Evolutionary conservation across 2,329 filamentous ascomycete species (phyloP).

Genomic region (Calycina marina): DNA sequence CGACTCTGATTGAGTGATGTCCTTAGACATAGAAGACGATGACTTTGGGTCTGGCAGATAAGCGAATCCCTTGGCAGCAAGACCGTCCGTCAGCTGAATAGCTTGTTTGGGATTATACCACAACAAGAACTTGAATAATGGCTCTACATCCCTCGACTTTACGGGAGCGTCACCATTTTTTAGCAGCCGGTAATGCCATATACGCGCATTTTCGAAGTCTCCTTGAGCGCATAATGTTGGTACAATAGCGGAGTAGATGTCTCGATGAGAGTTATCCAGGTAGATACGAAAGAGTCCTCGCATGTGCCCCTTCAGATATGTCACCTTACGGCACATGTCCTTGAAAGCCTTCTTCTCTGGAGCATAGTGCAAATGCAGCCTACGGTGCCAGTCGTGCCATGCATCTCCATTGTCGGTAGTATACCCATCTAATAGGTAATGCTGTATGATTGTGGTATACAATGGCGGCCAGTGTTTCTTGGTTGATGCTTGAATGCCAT

Average conservation of each 20-base stretch:
- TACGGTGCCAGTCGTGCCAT: slow-evolving; percentile 18
- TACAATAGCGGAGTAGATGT: slow-evolving; percentile 30
- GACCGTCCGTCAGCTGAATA: slow-evolving; percentile 11
- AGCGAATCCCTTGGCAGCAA: too few species aligned
- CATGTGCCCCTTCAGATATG: slow-evolving; percentile 16
- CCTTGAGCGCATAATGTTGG: slow-evolving; percentile 25
- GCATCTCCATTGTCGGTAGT: slow-evolving; percentile 3
- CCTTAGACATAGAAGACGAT: too few species aligned
- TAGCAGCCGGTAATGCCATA: slow-evolving; percentile 31
- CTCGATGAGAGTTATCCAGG: slow-evolving; percentile 22
- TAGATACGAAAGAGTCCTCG: slow-evolving; percentile 29
- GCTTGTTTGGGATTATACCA: slow-evolving; percentile 20
- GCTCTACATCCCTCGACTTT: slow-evolving; percentile 24
- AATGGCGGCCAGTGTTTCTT: slow-evolving; percentile 24
- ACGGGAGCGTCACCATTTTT: slow-evolving; percentile 27
- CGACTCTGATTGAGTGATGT: too few species aligned
- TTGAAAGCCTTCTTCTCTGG: slow-evolving; percentile 24
- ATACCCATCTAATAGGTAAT: slow-evolving; percentile 21
- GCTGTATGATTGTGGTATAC: slow-evolving; percentile 29
- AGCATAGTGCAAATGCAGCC: slow-evolving; percentile 14
- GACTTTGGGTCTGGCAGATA: too few species aligned
- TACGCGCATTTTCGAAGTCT: slow-evolving; percentile 25
- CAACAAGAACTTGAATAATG: slow-evolving; percentile 26
- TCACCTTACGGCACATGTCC: slow-evolving; percentile 21
- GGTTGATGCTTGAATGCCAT: slow-evolving; percentile 25